Evolutionary conservation across 176 grass and related monocot genomes (phyloP), one percentile per base, ranked within the genome.

Genomic region (Carex scoparia): DNA sequence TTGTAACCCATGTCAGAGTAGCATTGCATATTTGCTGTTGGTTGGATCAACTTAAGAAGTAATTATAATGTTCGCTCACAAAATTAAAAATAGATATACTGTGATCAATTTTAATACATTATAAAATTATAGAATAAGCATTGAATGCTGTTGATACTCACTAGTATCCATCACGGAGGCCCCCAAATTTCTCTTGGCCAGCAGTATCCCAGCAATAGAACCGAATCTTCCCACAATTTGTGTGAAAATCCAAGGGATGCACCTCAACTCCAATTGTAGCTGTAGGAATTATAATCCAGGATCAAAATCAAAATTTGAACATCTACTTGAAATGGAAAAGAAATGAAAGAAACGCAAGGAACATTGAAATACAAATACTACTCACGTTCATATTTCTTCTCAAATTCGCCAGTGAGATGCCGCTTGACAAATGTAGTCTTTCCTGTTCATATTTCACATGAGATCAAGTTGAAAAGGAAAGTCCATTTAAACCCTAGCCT

Each of bases 381-480:
- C 81, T 84, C 65, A 88, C 87, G 61, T 69, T 88, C 87, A 33
- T 84, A 88, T 84, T 69, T 88, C 87, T 88, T 88, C 86, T 88
- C 86, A 69, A 88, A 88, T 63, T 88, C 87, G 2, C 81, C 87
- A 16, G 81, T 84, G 9, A 80, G 80, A 70, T 88, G 86, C 40
- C 86, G 76, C 68, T 87, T 88, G 18, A 88, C 72, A 58, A 88
- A 88, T 37, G 71, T 84, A 16, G 81, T 88, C 71, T 88, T 88
- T 28, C 86, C 86, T 84, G 66, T 53, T 46, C 30, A 67, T 16
- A 75, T 23, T 23, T 23, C 23, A 23, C n/a, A 56, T 53, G 15
- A 73, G 2, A 56, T 23, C 23, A 23, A 56, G 27, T 78, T 28
- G 7, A 75, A 67, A 59, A 58, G 10, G 46, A 2, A 67, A 44